Evolutionary conservation across 768 basidiomycete genomes (phyloP).

Genomic region (Hydnomerulius pinastri): DNA sequence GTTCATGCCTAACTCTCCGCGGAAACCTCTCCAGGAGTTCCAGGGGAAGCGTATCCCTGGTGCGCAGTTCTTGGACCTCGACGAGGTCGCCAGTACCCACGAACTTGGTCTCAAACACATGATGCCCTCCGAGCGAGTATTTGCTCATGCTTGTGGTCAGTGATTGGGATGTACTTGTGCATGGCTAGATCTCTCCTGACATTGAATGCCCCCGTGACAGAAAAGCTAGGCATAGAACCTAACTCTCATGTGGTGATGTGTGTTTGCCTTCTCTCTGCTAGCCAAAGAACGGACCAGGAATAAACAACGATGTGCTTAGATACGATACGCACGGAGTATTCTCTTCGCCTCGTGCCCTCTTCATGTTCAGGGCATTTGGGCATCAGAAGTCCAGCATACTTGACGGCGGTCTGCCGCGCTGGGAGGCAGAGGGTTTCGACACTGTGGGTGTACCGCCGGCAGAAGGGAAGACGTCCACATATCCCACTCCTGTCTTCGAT

Average conservation of each 20-base stretch:
- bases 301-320: slow-evolving; percentile 38
- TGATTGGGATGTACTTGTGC: slow-evolving; percentile 8
- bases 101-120: slow-evolving; percentile 89
- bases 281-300: slow-evolving; percentile 2
- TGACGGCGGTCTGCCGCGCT: slow-evolving; percentile 89
- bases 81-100: slow-evolving; percentile 73
- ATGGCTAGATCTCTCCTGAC: neutral
- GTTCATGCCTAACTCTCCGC: slow-evolving; percentile 90
- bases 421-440: slow-evolving; percentile 68
- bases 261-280: slow-evolving; percentile 21
- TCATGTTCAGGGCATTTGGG: slow-evolving; percentile 92
- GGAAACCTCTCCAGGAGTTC: slow-evolving; percentile 73
- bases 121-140: slow-evolving; percentile 76
- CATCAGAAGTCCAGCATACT: slow-evolving; percentile 85
- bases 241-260: slow-evolving; percentile 84
- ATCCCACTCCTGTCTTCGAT: slow-evolving; percentile 57
- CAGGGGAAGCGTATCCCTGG: slow-evolving; percentile 64
- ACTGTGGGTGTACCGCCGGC: slow-evolving; percentile 39
- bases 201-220: slow-evolving; percentile 38
- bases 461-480: slow-evolving; percentile 34
- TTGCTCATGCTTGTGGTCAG: slow-evolving; percentile 82
- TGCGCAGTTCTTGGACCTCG: slow-evolving; percentile 77
- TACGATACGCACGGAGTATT: slow-evolving; percentile 93
- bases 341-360: slow-evolving; percentile 88
- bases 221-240: slow-evolving; percentile 69